Conservation (phyloP, 306 rosid species). For the Malus sylvestris region DNA sequence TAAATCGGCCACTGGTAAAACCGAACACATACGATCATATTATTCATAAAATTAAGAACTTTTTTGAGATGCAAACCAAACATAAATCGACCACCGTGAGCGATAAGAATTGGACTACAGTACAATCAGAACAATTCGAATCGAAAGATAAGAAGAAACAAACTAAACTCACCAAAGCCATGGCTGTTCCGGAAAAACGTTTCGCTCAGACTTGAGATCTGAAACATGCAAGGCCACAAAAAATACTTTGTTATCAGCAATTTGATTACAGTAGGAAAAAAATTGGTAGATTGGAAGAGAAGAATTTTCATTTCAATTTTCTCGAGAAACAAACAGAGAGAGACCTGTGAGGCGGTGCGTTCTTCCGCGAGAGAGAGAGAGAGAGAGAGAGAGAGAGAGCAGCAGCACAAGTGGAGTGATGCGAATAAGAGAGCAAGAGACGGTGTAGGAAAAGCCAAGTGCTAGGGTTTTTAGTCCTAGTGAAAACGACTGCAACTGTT, state of each 20-base stretch:
- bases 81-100: neutral
- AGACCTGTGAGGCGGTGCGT: slow-evolving; percentile 13
- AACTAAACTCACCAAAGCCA: slow-evolving; percentile 65
- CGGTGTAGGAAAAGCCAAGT: neutral
- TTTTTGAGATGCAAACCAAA: neutral
- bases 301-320: neutral
- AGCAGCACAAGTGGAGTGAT: neutral
- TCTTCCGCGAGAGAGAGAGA: slow-evolving; percentile 1
- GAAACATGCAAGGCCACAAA: slow-evolving; percentile 13
- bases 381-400: too few species aligned
- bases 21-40: neutral
- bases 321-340: neutral
- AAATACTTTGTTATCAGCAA: neutral
- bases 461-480: slow-evolving; percentile 36
- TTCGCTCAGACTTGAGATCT: slow-evolving; percentile 45
- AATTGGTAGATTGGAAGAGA: too few species aligned
- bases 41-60: neutral
- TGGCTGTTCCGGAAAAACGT: slow-evolving; percentile 42
- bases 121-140: neutral
- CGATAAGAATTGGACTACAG: neutral
- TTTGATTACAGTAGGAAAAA: neutral
- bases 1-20: neutral
- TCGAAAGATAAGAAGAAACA: neutral
- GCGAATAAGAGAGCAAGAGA: neutral
- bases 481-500: neutral